Percentiles rank a stretch among this genome's conserved stretches.
Evolutionary conservation across 1,284 basidiomycete genomes (phyloP).

Genomic region (Austroboletus olivaceoglutinosus): DNA sequence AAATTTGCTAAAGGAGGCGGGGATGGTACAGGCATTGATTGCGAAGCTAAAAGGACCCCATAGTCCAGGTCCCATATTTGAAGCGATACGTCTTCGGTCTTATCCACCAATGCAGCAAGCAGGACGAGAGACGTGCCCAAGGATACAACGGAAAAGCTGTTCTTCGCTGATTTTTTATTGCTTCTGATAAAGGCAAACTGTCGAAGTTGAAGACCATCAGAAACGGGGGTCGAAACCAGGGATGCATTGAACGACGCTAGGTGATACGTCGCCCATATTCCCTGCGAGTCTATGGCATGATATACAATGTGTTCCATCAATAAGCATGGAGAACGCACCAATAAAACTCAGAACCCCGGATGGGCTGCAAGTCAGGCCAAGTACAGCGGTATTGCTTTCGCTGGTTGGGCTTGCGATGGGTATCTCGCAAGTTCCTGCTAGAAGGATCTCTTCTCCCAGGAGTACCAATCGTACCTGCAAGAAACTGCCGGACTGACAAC

Average conservation of each 20-base stretch:
- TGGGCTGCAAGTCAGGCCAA: constrained; percentile 26
- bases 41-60: constrained; percentile 58
- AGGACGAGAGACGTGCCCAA: constrained; percentile 64
- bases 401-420: constrained; percentile 8
- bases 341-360: constrained; percentile 31
- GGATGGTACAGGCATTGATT: constrained; percentile 52
- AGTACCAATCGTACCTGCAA: constrained; percentile 23
- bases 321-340: constrained; percentile 18
- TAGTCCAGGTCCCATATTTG: constrained; percentile 75
- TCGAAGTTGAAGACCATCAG: constrained; percentile 40
- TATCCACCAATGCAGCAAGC: constrained; percentile 47
- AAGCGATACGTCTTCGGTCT: constrained; percentile 48
- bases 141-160: constrained; percentile 45
- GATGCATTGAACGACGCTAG: constrained; percentile 33
- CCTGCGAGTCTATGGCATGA: constrained; percentile 20
- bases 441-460: constrained; percentile 20
- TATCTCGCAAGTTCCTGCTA: constrained; percentile 23
- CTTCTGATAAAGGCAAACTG: constrained; percentile 31
- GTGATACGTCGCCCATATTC: constrained; percentile 39
- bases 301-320: constrained; percentile 3
- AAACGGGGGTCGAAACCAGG: constrained; percentile 27
- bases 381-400: background rate
- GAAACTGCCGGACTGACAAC: constrained; percentile 12
- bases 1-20: constrained; percentile 36
- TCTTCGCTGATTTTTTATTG: constrained; percentile 22